Base-by-base conservation (phyloP, 2,329 filamentous ascomycete species). In the Monilinia fructicola region DNA sequence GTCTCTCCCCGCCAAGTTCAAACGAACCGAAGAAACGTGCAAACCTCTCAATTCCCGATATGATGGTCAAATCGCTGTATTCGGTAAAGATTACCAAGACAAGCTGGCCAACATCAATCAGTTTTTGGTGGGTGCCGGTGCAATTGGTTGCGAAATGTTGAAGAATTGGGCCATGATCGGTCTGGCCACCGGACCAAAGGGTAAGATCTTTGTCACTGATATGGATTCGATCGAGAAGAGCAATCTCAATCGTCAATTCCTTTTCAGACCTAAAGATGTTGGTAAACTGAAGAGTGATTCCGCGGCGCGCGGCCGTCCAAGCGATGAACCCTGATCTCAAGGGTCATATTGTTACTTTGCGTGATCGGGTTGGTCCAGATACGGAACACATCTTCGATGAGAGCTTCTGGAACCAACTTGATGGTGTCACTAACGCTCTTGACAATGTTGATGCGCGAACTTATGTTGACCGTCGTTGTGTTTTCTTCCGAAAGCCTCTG, bases 81-180 rank as follows among this genome's bases (percentile, higher is more conserved):
- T 99, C 72, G 95, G 95, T 69, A 90, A 86, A 74, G 91, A 97
- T 70, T 99, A 89, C 79, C 95, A 99, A 79, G 90, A 97, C 62
- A 97, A 97, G 83, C 85, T 99, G 72, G 86, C 90, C 68, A 96
- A 97, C 74, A 80, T 95, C 69, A 95, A 89, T 75, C 88, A 98
- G 74, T 99, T 99, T 82, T 84, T 99, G 65, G 95, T 99, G 67
- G 95, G 95, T 72, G 92, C 95, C 56, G 95, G 95, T 74, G 95
- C 96, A 70, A 99, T 99, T 77, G 95, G 95, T 55, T 99, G 95
- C 76, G 95, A 99, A 77, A 99, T 98, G 90, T 82, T 99, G 72
- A 99, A 99, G 86, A 98, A 98, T 79, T 99, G 95, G 93, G 94
- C 96, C 46, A 96, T 99, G 93, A 96, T 98, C 78, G 95, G 95